Percentiles rank a stretch among this genome's conserved stretches.
These are phyloP conservation scores for Microstegium vimineum DNA, from an alignment of 176 grass and related monocot species.

Conservation along the genomic window DNA sequence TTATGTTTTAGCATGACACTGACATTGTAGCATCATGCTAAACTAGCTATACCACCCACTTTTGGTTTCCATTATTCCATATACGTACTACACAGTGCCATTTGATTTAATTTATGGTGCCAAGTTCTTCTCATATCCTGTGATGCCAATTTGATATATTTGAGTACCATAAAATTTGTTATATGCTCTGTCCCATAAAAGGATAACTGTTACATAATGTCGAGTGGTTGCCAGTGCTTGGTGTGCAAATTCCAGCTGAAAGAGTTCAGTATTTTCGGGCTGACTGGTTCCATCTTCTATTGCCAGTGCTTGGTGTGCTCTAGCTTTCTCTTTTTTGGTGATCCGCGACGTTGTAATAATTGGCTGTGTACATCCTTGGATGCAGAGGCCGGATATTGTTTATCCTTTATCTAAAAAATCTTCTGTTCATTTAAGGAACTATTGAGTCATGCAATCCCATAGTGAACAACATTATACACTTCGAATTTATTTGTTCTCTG, in stretches of 20 bases:
- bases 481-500: neutral
- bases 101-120: neutral
- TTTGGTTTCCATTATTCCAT: neutral
- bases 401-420: too few species aligned
- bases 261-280: neutral
- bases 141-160: neutral
- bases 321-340: too few species aligned
- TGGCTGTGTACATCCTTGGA: too few species aligned
- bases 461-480: neutral
- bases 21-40: neutral
- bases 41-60: neutral
- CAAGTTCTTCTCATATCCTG: neutral
- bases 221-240: neutral
- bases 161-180: neutral
- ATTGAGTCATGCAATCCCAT: neutral
- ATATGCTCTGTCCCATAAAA: neutral
- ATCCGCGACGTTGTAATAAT: too few species aligned
- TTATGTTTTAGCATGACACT: neutral
- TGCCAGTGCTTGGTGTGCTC: too few species aligned
- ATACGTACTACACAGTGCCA: neutral
- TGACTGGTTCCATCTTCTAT: neutral
- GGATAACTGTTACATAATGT: neutral
- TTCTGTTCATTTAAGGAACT: constrained; percentile 14
- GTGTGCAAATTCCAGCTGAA: neutral
- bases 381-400: too few species aligned